Conservation (phyloP, 2,329 filamentous ascomycete species). For the Sclerotiophoma versabilis region DNA sequence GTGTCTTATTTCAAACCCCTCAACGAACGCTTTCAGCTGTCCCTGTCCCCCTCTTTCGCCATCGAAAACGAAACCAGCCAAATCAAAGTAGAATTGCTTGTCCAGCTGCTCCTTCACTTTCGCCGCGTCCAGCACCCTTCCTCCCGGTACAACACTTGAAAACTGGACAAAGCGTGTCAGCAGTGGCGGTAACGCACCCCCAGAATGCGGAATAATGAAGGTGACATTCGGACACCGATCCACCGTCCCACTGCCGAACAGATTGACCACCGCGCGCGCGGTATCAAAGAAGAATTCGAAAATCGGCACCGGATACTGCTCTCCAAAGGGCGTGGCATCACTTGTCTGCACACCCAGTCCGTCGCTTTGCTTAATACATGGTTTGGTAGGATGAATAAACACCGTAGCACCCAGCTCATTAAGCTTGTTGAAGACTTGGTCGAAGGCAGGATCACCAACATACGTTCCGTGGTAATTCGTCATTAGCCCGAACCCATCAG, state of each 20-base stretch:
- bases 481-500: slow-evolving; percentile 60
- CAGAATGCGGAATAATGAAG: slow-evolving; percentile 59
- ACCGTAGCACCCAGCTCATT: slow-evolving; percentile 56
- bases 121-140: slow-evolving; percentile 32
- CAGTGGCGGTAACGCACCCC: slow-evolving; percentile 55
- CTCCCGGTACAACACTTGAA: slow-evolving; percentile 49
- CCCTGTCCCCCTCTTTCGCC: slow-evolving; percentile 44
- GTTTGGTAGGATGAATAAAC: slow-evolving; percentile 65
- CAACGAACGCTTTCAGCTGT: slow-evolving; percentile 58
- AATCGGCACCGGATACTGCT: slow-evolving; percentile 53
- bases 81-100: slow-evolving; percentile 60
- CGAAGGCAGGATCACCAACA: slow-evolving; percentile 56
- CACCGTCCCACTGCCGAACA: slow-evolving; percentile 58
- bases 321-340: slow-evolving; percentile 48
- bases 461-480: slow-evolving; percentile 63
- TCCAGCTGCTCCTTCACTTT: slow-evolving; percentile 44
- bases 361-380: slow-evolving; percentile 47
- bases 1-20: slow-evolving; percentile 47
- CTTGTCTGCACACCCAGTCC: slow-evolving; percentile 15
- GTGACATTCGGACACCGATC: slow-evolving; percentile 55
- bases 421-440: slow-evolving; percentile 58
- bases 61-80: slow-evolving; percentile 60
- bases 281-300: slow-evolving; percentile 64
- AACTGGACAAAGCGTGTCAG: slow-evolving; percentile 54
- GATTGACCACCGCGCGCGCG: slow-evolving; percentile 56